phyloP scores from a whole-genome alignment of 1,284 basidiomycete species.

The Laetiporus sulphureus region DNA sequence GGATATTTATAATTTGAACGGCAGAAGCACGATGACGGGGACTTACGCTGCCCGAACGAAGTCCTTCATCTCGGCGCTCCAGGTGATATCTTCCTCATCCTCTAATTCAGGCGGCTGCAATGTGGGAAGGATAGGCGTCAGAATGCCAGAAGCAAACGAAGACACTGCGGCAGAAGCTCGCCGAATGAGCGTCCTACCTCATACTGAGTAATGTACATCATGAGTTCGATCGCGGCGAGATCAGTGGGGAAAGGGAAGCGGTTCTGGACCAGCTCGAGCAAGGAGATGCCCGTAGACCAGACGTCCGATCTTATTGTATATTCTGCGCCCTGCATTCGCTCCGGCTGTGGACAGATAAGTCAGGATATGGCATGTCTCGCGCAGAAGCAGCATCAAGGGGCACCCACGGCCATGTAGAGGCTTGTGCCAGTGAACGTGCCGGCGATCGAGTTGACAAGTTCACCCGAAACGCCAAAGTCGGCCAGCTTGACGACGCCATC shows the following conservation, averaged over 20 bases:
- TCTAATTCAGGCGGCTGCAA: slow-evolving; percentile 74
- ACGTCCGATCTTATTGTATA: slow-evolving; percentile 96
- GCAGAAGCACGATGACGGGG: slow-evolving; percentile 4
- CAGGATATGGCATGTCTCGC: slow-evolving; percentile 4
- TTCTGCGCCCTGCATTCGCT: slow-evolving; percentile 83
- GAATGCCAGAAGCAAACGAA: slow-evolving; percentile 9
- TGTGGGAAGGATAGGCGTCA: slow-evolving; percentile 14
- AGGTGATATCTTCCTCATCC: slow-evolving; percentile 65
- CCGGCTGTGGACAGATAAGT: slow-evolving; percentile 54
- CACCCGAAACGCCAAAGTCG: slow-evolving; percentile 97
- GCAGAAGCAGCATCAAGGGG: slow-evolving; percentile 11
- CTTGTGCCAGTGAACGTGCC: slow-evolving; percentile 96
- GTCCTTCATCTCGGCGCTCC: slow-evolving; percentile 87
- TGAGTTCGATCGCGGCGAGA: slow-evolving; percentile 87
- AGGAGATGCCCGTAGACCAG: slow-evolving; percentile 94
- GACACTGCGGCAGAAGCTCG: slow-evolving; percentile 3
- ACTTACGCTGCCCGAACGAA: slow-evolving; percentile 86
- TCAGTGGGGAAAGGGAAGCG: slow-evolving; percentile 95
- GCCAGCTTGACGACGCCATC: slow-evolving; percentile 87
- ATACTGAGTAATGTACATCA: slow-evolving; percentile 85
- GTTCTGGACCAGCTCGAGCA: slow-evolving; percentile 92
- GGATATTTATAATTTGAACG: neutral
- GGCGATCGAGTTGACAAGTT: slow-evolving; percentile 86
- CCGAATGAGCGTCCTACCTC: slow-evolving; percentile 54
- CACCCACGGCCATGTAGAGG: slow-evolving; percentile 93